Conservation (phyloP, 2,329 filamentous ascomycete genomes). For the Neonectria magnoliae region DNA sequence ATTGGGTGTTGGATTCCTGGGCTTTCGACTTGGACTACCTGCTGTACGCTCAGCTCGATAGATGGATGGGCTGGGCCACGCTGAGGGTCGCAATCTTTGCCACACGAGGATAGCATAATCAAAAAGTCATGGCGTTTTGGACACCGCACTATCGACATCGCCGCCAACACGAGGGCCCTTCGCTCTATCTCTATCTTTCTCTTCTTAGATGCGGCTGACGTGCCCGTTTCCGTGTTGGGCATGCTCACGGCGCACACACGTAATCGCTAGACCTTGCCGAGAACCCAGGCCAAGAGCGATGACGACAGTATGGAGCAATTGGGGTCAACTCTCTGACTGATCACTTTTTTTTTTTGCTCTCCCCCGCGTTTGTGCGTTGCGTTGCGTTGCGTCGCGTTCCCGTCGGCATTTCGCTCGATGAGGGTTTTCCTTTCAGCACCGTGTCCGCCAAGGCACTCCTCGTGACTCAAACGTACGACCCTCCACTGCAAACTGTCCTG, state of each 20-base stretch:
- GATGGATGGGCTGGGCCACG: neutral
- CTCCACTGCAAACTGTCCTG: conserved; percentile 14
- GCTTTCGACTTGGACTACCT: no score
- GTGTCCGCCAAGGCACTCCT: conserved; percentile 22
- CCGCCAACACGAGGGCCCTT: neutral
- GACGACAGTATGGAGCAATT: conserved; percentile 18
- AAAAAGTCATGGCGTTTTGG: neutral
- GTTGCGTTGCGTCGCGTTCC: neutral
- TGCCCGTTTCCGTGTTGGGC: conserved; percentile 9
- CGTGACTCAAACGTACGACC: conserved; percentile 38
- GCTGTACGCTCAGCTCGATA: neutral
- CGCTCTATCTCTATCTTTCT: neutral
- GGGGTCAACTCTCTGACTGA: conserved; percentile 25
- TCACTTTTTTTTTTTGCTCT: conserved; percentile 29
- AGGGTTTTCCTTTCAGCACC: neutral
- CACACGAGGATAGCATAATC: neutral
- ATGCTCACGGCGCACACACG: neutral
- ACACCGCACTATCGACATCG: neutral
- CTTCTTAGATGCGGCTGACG: conserved; percentile 13
- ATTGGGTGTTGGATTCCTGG: conserved; percentile 10
- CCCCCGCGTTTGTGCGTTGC: conserved; percentile 5
- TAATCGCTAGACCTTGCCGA: neutral
- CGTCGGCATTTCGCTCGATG: neutral
- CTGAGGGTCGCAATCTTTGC: neutral
- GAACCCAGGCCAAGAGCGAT: neutral